Percentiles rank a stretch among this genome's conserved stretches.
Conservation (phyloP, 805 yeast species). For the Suhomyces prunicola region DNA sequence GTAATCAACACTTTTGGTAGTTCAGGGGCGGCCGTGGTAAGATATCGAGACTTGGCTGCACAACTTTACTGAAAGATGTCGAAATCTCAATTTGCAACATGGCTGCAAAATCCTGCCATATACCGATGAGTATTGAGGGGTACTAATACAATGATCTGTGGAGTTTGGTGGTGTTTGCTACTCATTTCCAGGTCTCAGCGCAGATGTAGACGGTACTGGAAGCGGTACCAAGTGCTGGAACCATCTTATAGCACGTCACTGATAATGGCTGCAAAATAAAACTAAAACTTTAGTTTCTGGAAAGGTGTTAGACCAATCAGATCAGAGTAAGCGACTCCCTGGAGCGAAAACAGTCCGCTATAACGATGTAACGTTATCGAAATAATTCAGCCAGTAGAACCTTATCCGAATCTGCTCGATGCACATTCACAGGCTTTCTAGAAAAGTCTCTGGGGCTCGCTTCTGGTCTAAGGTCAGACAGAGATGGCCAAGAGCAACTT, state of each 20-base stretch:
- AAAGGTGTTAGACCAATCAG: neutral
- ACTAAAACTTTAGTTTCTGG: neutral
- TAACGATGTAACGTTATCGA: no score
- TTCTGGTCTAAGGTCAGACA: neutral
- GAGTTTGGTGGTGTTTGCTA: neutral
- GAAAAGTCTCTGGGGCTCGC: neutral
- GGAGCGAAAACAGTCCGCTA: neutral
- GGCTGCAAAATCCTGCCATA: neutral
- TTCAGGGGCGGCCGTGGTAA: neutral
- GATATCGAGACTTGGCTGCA: neutral
- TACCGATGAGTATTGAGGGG: neutral
- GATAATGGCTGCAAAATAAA: neutral
- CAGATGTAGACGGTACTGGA: neutral
- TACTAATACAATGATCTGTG: neutral
- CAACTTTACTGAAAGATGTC: neutral
- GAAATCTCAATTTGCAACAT: neutral
- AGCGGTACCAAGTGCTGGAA: neutral
- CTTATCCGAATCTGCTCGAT: neutral
- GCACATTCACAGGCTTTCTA: neutral
- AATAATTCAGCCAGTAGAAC: neutral
- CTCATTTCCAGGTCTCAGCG: neutral
- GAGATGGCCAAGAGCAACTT: neutral
- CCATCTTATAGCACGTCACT: neutral
- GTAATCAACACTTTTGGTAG: no score
- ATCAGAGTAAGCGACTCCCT: neutral